phyloP scores from a whole-genome alignment of 805 yeast species.

The Wickerhamiella dianesei region DNA sequence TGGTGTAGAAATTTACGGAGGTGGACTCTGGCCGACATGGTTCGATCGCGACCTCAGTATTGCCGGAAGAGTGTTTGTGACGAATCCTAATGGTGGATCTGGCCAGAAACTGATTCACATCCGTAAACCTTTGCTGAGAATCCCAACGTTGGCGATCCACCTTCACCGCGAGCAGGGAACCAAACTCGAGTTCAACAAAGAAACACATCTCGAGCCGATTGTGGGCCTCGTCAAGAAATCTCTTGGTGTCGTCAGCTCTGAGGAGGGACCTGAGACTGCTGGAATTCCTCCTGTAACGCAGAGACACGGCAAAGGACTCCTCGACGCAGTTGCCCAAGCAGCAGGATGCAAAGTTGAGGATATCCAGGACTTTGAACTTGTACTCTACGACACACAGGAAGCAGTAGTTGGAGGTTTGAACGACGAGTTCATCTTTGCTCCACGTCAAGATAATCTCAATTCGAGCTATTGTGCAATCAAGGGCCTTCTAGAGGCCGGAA shows the following conservation, averaged over 20 bases:
- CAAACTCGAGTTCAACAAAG: constrained; percentile 81
- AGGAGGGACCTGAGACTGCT: too few relatives aligned
- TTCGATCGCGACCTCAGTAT: constrained; percentile 84
- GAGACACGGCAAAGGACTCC: constrained; percentile 65
- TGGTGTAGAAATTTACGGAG: constrained; percentile 92
- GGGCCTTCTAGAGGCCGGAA: constrained; percentile 46
- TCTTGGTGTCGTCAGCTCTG: constrained; percentile 9
- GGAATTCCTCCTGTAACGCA: constrained; percentile 49
- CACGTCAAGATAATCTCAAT: constrained; percentile 80
- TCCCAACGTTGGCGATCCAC: constrained; percentile 92
- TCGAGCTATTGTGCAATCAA: constrained; percentile 70
- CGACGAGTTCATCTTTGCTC: constrained; percentile 82
- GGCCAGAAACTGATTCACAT: constrained; percentile 64
- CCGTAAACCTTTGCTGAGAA: constrained; percentile 70
- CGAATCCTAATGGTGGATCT: constrained; percentile 30
- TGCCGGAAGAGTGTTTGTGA: constrained; percentile 82
- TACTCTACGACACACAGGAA: constrained; percentile 72
- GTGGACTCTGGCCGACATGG: constrained; percentile 95
- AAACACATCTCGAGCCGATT: constrained; percentile 73
- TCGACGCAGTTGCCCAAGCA: constrained; percentile 57
- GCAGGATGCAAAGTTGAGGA: constrained; percentile 36
- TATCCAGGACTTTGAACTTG: constrained; percentile 82
- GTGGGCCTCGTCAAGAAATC: constrained; percentile 42
- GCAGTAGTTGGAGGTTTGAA: constrained; percentile 77
- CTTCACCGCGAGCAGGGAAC: constrained; percentile 53